Conservation (phyloP, 768 basidiomycete genomes). For the Dictyophora rubrovolvata region DNA sequence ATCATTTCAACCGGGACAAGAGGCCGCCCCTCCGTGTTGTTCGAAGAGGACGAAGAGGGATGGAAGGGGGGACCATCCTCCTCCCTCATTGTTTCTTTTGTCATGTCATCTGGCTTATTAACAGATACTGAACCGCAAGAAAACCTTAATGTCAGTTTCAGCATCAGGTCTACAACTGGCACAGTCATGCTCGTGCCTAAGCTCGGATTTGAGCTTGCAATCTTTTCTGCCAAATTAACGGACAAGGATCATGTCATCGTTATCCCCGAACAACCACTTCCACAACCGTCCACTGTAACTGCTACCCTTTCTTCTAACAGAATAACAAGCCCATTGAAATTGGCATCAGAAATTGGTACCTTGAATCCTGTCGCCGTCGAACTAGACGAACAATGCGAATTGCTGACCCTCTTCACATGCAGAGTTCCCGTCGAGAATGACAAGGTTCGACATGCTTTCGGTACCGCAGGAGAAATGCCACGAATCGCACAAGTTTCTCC, state of each 20-base stretch:
- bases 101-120: conserved; percentile 17
- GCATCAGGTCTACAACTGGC: background rate
- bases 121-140: background rate
- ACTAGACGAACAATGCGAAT: conserved; percentile 14
- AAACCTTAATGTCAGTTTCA: background rate
- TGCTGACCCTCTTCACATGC: conserved; percentile 8
- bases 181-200: background rate
- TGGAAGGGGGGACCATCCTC: conserved; percentile 23
- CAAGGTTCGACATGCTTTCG: conserved; percentile 9
- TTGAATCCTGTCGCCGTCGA: conserved; percentile 12
- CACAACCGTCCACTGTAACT: background rate
- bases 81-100: conserved; percentile 27
- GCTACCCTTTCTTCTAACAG: no score
- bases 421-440: conserved; percentile 10
- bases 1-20: conserved; percentile 11
- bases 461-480: conserved; percentile 9
- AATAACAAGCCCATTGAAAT: no score
- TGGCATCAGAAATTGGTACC: conserved; percentile 12
- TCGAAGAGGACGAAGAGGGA: conserved; percentile 24
- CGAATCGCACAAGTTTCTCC: conserved; percentile 21
- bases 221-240: background rate
- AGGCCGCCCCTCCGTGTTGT: conserved; percentile 8
- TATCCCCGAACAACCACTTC: background rate
- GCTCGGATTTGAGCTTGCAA: background rate
- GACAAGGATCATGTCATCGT: background rate